Base-by-base conservation (phyloP, 1,284 basidiomycete species). In the Boletus sp. region DNA sequence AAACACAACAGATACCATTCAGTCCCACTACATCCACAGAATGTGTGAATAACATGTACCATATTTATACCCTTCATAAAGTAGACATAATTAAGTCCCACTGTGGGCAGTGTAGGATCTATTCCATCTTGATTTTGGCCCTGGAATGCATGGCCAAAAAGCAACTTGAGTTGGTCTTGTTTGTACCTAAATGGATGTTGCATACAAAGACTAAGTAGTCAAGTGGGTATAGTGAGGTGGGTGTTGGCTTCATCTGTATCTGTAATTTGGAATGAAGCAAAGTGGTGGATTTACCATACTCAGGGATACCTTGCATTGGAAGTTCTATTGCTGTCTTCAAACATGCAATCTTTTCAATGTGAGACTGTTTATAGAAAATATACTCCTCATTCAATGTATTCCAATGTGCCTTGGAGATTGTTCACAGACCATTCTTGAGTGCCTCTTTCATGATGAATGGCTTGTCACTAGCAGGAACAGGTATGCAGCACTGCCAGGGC, bases 31-130 rank as follows among this genome's bases (percentile, higher is more conserved):
- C 9, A 17, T n/a, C n/a, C 27, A 47, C 14, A 10, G n/a, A 28
- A 10, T 10, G 9, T 21, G 43, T 14, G 11, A 14, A 27, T 3
- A 7, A 4, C 17, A 38, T 40, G 14, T 4, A 91, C 90, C 19
- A 81, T 81, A 62, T 91, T 84, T 78, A 88, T 85, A n/a, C 89
- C 87, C 71, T 91, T 92, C 65, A 73, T 84, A 71, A 84, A 92
- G 71, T 93, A 91, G 28, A 92, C 82, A 62, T 93, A 93, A 68
- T 92, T 88, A 31, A 93, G 72, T 1, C 77, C 80, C 6, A n/a
- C 13, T 8, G 37, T n/a, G 23, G 25, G 23, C 9, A n/a, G n/a
- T n/a, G n/a, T 9, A 30, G 9, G 35, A 19, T 28, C 40, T 3
- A 74, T 65, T 21, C 60, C 55, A 19, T 54, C 25, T 1, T 64